A percentile compares a stretch with the other conserved stretches of the same genome.
These are phyloP conservation scores for Pseudocercospora fuligena DNA, from an alignment of 2,329 filamentous ascomycete species.

Conservation along the genomic window DNA sequence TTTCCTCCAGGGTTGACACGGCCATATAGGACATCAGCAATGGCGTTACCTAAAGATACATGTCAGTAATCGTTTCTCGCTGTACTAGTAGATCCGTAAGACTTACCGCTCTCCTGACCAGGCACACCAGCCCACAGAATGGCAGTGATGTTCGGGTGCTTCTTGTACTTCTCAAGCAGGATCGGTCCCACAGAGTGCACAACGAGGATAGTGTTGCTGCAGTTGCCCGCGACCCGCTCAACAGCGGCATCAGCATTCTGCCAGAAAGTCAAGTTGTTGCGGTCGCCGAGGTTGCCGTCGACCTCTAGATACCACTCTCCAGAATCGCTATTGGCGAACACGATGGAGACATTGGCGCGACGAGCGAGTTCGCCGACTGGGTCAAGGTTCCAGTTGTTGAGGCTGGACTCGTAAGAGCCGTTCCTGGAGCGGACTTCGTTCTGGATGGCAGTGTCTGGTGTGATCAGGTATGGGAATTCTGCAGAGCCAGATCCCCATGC, in stretches of 20 bases:
- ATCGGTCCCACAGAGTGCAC: slow-evolving; percentile 38
- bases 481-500: slow-evolving; percentile 54
- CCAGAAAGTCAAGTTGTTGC: slow-evolving; percentile 56
- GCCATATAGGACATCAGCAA: slow-evolving; percentile 40
- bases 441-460: slow-evolving; percentile 38
- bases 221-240: slow-evolving; percentile 56
- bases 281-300: slow-evolving; percentile 50
- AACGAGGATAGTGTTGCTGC: slow-evolving; percentile 40
- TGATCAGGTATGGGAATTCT: slow-evolving; percentile 40
- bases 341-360: slow-evolving; percentile 44
- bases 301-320: slow-evolving; percentile 58
- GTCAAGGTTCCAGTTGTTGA: slow-evolving; percentile 35
- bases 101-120: slow-evolving; percentile 37
- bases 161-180: slow-evolving; percentile 37
- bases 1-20: slow-evolving; percentile 36
- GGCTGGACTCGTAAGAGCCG: slow-evolving; percentile 33
- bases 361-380: slow-evolving; percentile 38
- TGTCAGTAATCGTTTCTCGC: neutral
- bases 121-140: slow-evolving; percentile 40
- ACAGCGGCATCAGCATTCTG: slow-evolving; percentile 57
- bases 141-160: slow-evolving; percentile 41
- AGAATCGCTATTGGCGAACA: slow-evolving; percentile 55
- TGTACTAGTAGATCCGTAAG: neutral
- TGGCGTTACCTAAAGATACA: slow-evolving; percentile 11
- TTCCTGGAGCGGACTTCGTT: slow-evolving; percentile 33